Percentiles rank a stretch among this genome's conserved stretches.
Conservation (phyloP, 1,284 basidiomycete genomes). For the Ustilago bromivora region DNA sequence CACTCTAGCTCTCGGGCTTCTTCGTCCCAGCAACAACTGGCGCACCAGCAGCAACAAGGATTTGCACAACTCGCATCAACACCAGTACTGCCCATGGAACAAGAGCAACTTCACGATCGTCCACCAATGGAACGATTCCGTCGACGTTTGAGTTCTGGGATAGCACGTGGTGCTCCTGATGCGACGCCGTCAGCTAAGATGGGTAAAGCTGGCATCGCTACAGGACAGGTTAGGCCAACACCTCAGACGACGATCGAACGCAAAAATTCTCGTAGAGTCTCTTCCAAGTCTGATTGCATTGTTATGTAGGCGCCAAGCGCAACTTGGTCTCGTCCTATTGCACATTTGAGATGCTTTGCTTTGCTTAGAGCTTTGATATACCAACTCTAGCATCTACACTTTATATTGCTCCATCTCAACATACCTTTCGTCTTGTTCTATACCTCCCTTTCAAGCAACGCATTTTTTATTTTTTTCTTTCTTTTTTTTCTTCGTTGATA, state of each 20-base stretch:
- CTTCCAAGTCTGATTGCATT: conserved; percentile 47
- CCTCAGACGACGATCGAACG: conserved; percentile 28
- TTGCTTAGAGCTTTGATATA: background rate
- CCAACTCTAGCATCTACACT: background rate
- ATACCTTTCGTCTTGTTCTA: background rate
- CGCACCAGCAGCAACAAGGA: background rate
- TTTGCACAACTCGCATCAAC: conserved; percentile 15
- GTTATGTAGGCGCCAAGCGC: conserved; percentile 29
- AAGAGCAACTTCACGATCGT: conserved; percentile 9
- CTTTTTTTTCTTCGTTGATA: background rate
- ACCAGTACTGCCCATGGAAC: conserved; percentile 20
- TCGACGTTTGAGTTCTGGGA: conserved; percentile 39
- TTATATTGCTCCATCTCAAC: background rate
- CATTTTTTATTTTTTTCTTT: background rate
- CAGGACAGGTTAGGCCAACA: conserved; percentile 38
- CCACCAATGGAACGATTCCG: conserved; percentile 26
- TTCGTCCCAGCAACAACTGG: conserved; percentile 28
- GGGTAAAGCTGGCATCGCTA: conserved; percentile 15
- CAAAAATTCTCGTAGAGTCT: conserved; percentile 41
- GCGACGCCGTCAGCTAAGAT: conserved; percentile 7
- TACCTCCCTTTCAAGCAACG: background rate
- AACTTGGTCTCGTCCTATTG: background rate
- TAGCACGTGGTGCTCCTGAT: conserved; percentile 14
- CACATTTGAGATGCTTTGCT: background rate
- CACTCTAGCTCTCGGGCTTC: conserved; percentile 38